Percentiles rank a stretch among this genome's conserved stretches.
phyloP scores from a whole-genome alignment of 257 asterid species.

The Fraxinus cuspidata region DNA sequence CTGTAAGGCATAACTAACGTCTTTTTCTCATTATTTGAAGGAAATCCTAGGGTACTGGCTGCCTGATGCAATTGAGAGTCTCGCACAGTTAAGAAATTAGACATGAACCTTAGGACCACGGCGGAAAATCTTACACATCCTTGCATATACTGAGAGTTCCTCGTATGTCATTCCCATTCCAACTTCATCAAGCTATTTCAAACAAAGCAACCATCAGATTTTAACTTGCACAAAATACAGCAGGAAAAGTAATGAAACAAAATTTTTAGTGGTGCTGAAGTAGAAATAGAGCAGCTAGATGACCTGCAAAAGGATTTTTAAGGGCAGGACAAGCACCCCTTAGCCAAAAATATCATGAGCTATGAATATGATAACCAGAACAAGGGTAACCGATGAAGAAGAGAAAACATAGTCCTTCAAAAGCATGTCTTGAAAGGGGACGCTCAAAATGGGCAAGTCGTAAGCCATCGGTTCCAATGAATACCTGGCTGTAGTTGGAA shows the following conservation, averaged over 20 bases:
- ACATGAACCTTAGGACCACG: constrained; percentile 87
- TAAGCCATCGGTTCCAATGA: not conserved
- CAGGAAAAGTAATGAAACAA: not conserved
- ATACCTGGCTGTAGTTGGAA: constrained; percentile 81
- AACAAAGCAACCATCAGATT: constrained; percentile 23
- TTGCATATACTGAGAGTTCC: constrained; percentile 85
- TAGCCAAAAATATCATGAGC: not conserved
- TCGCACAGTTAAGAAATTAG: not conserved
- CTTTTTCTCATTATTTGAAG: not conserved
- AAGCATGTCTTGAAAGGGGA: not conserved
- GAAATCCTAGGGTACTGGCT: not conserved
- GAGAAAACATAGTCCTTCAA: not conserved
- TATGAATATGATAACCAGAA: constrained; percentile 1
- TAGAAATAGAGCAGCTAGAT: constrained; percentile 6
- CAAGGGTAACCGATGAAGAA: not conserved
- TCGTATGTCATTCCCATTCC: constrained; percentile 97
- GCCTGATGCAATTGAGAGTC: constrained; percentile 4
- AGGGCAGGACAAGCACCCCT: not conserved
- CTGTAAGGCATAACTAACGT: constrained; percentile 2
- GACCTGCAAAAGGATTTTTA: not conserved
- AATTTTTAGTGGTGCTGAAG: not conserved
- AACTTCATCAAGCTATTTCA: constrained; percentile 88
- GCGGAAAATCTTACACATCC: constrained; percentile 89
- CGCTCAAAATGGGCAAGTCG: constrained; percentile 1
- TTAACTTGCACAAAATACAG: not conserved